Evolutionary conservation across 176 grass and related monocot genomes (phyloP), one percentile per base, ranked within the genome.

Genomic region (Alopecurus myosuroides): DNA sequence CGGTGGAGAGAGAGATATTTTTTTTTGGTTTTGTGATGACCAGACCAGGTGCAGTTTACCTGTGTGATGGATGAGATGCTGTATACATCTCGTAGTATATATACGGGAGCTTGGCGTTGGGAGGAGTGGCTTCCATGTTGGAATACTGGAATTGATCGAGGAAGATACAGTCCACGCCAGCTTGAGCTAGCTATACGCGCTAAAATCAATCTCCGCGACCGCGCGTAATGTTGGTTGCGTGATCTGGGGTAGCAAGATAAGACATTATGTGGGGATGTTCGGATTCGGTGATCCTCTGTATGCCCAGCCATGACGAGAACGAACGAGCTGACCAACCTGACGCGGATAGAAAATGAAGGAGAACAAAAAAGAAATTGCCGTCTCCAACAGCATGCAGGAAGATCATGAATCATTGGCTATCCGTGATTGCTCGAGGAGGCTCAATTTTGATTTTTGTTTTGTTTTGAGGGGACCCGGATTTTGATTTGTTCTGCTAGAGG

Each of bases 101-200:
- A 70, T n/a, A 20, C 7, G 29, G 64, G 67, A 19, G 52, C n/a
- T n/a, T n/a, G n/a, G 22, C 19, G 41, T 19, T 34, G 29, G 18
- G 5, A 65, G 11, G 39, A 80, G 85, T 90, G 85, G 56, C 29
- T 39, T 3, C 83, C 84, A 90, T 87, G 88, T 79, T 49, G 55
- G 36, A 31, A 26, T 84, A 79, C n/a, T 29, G 40, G 30, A 53
- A 55, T 28, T 44, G 20, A 55, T 28, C 35, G 20, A 35, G 12
- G 10, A 51, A 30, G 84, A 45, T 18, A 11, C 41, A 53, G 75
- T 60, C 84, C 68, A 87, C 49, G 70, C 77, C 25, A 55, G 31
- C 30, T 65, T 22, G 7, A 55, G 48, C 48, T 51, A 51, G 51
- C 51, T 3, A n/a, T 55, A 55, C 33, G 35, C 22, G 40, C 20